Conservation (phyloP, 176 grass and related monocot species). For the Oryza meridionalis region DNA sequence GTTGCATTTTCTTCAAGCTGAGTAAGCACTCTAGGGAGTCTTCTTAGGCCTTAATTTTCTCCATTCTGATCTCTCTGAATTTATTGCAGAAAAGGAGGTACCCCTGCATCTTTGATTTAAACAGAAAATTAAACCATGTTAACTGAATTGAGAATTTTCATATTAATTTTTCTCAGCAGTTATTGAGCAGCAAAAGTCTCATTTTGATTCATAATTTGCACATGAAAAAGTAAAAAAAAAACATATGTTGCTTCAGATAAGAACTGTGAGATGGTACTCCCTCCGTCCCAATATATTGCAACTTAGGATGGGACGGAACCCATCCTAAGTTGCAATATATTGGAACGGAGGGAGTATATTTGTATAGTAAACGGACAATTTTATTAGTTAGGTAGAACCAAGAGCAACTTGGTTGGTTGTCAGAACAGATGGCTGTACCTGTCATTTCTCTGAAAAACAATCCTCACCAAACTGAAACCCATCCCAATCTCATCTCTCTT, state of each 20-base stretch:
- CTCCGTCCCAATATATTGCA: too few species aligned
- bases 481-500: background rate
- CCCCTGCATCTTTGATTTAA: background rate
- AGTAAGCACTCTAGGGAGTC: background rate
- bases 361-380: background rate
- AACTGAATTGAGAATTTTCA: background rate
- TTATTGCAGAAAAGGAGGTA: background rate
- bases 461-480: constrained; percentile 45
- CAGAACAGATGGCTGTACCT: constrained; percentile 32
- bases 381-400: constrained; percentile 28
- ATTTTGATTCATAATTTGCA: background rate
- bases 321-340: too few species aligned
- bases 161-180: background rate
- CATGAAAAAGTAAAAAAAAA: background rate
- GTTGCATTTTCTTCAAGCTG: background rate
- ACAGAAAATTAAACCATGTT: background rate
- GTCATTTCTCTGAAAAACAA: background rate
- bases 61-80: background rate
- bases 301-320: too few species aligned
- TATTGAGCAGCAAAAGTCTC: background rate
- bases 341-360: too few species aligned
- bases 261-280: constrained; percentile 10
- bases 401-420: constrained; percentile 5
- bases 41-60: background rate
- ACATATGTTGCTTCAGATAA: constrained; percentile 15